Base-by-base conservation (phyloP, 352 stramenopile species). In the Globisporangium barbulae region DNA sequence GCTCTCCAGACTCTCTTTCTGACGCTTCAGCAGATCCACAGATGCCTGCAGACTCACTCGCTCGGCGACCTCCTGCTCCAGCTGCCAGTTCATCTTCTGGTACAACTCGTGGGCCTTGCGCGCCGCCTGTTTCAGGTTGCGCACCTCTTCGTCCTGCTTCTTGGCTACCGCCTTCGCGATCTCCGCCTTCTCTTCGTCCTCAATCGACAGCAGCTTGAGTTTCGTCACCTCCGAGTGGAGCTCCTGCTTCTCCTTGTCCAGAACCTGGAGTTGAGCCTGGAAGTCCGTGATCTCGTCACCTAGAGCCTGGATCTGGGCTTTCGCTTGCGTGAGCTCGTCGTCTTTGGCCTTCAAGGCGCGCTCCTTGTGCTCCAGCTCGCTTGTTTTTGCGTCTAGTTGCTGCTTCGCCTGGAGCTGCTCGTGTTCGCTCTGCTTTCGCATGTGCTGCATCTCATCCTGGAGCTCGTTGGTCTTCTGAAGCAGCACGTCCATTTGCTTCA, bases 71-170 rank as follows among this genome's bases (percentile, higher is more conserved):
- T 87, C 81, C 28, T 76, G 73, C 59, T 90, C 81, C 37, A 90
- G 66, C 58, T 85, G 78, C 70, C 66, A 72, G n/a, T 67, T 77
- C 31, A 78, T 65, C 21, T 82, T 74, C 62, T 89, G 75, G 42
- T 87, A 83, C 37, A 85, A 58, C 6, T 88, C 79, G 44, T 92
- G 81, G 9, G 79, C 81, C n/a, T 73, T 73, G 50, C 79, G 81
- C 2, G 81, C 73, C 0, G 78, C 71, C 53, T 89, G 81, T 33
- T 76, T 81, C 1, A 92, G 65, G 22, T 82, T 73, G 3, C 71
- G 69, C n/a, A 86, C 53, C n/a, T 90, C 81, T n/a, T 85, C 76
- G 35, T 83, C 72, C 44, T 86, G 78, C 25, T 68, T 75, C 22
- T 73, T 70, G 8, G 74, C 68, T 1, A 68, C 69, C 1, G 69